Conservation (phyloP, 225 moss, liverwort and hornwort genomes). For the Polytrichum commune region DNA sequence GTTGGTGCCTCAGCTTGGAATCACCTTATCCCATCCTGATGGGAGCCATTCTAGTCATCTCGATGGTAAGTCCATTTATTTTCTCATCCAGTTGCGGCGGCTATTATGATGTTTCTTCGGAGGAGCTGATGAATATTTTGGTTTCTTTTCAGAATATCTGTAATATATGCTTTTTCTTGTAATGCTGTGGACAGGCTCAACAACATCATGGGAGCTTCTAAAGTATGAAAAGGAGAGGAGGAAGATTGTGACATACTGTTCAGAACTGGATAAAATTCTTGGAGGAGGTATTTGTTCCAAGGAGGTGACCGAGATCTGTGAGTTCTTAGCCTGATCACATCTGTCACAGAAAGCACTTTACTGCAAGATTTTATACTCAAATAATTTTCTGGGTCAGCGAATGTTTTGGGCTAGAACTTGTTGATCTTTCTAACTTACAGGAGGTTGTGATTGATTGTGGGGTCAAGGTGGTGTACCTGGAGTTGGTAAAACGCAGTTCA, state of each 20-base stretch:
- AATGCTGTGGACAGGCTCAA: constrained; percentile 34
- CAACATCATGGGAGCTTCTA: constrained; percentile 79
- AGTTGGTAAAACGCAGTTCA: constrained; percentile 95
- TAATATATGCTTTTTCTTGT: not conserved
- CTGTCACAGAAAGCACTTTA: not conserved
- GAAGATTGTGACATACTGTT: constrained; percentile 69
- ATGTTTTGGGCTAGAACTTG: not conserved
- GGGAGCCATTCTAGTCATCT: constrained; percentile 16
- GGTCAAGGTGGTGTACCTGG: constrained; percentile 91
- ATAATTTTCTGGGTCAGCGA: not conserved
- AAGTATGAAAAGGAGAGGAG: constrained; percentile 56
- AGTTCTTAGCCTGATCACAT: constrained; percentile 11
- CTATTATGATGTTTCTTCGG: no score
- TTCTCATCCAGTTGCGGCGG: no score
- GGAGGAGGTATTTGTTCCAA: constrained; percentile 79
- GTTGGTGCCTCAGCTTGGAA: constrained; percentile 34
- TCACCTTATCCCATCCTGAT: constrained; percentile 7
- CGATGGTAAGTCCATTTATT: constrained; percentile 20
- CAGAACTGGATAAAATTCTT: constrained; percentile 78
- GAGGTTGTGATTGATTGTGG: constrained; percentile 5
- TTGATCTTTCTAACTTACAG: not conserved
- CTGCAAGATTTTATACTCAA: not conserved
- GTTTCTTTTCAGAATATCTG: no score
- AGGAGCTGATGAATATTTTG: no score
- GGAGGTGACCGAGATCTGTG: constrained; percentile 92